Percentiles rank a stretch among this genome's conserved stretches.
Conservation (phyloP, 2,329 filamentous ascomycete species). For the Fusarium penzigii region DNA sequence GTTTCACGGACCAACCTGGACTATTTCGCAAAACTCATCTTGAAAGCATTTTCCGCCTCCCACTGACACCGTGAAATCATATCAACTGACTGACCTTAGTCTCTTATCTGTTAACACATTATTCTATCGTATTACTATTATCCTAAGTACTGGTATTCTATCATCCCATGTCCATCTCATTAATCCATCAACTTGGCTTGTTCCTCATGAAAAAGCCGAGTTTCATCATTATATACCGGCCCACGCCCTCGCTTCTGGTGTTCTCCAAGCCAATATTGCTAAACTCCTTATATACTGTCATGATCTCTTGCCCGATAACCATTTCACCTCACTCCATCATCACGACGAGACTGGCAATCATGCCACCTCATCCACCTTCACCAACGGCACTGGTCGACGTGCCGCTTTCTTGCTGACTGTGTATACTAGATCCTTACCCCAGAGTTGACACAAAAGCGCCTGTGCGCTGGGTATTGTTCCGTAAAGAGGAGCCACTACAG, state of each 20-base stretch:
- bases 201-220: no score
- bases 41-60: neutral
- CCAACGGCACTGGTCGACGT: conserved; percentile 48
- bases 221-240: no score
- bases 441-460: conserved; percentile 69
- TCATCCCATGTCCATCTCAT: no score
- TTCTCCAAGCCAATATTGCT: no score
- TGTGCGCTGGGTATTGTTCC: conserved; percentile 68
- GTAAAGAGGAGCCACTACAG: conserved; percentile 67
- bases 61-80: no score
- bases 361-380: conserved; percentile 47
- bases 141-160: no score
- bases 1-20: neutral
- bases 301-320: neutral
- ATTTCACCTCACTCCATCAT: neutral
- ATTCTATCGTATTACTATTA: no score
- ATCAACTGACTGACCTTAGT: no score
- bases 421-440: conserved; percentile 69
- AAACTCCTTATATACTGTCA: neutral
- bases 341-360: conserved; percentile 25
- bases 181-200: no score
- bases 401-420: conserved; percentile 71
- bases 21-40: neutral
- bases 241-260: no score
- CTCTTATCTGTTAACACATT: no score